These are phyloP conservation scores for Pseudogymnoascus sp. DNA, from an alignment of 2,329 filamentous ascomycete species.

Conservation along the genomic window DNA sequence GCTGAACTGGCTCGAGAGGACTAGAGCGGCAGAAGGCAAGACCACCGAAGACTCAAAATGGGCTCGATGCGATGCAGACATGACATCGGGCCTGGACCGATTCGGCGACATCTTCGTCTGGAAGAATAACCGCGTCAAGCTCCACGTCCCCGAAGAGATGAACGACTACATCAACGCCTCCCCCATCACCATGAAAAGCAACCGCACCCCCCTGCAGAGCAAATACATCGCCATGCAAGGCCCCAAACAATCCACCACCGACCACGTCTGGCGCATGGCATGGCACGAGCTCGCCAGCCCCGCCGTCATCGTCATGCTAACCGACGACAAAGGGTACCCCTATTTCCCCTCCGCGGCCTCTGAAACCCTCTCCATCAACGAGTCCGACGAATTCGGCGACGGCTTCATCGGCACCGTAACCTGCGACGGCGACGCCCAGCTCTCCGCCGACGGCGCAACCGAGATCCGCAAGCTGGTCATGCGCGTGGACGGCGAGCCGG, in stretches of 20 bases:
- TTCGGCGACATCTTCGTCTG: conserved; percentile 89
- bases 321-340: conserved; percentile 77
- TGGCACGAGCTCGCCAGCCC: conserved; percentile 65
- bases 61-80: conserved; percentile 50
- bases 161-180: conserved; percentile 81
- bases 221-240: conserved; percentile 92
- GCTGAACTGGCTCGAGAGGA: conserved; percentile 50
- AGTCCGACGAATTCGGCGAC: conserved; percentile 57
- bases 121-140: conserved; percentile 74
- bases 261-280: conserved; percentile 94
- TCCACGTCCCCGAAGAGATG: conserved; percentile 66
- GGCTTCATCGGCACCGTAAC: conserved; percentile 61
- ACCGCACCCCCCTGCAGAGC: conserved; percentile 21
- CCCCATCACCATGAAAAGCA: conserved; percentile 48
- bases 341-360: conserved; percentile 68
- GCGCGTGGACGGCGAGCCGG: conserved; percentile 33
- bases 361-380: conserved; percentile 49
- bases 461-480: conserved; percentile 69
- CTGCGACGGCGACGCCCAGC: conserved; percentile 56
- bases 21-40: conserved; percentile 27
- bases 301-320: conserved; percentile 90
- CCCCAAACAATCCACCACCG: conserved; percentile 67
- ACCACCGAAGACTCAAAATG: conserved; percentile 37
- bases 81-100: conserved; percentile 61
- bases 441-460: conserved; percentile 50